Base-by-base conservation (phyloP, 2,329 filamentous ascomycete genomes). In the Arthrobotrys sphaeroides region DNA sequence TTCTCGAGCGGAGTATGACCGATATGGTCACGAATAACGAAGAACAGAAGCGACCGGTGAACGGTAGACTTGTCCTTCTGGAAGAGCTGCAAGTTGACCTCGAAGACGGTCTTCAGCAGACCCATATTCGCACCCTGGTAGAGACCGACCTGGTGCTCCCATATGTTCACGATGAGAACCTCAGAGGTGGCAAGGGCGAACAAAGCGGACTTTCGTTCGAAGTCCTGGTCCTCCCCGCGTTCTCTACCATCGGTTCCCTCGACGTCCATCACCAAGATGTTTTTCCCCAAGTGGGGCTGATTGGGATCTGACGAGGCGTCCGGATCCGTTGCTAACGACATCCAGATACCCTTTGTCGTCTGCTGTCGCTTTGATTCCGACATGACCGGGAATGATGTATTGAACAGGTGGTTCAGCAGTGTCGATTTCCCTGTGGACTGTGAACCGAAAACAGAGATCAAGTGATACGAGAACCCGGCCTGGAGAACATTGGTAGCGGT, bases 51-150 rank as follows among this genome's bases (percentile, higher is more conserved):
- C 10, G 94, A 98, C 78, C 94, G 89, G 28, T 94, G 92, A 28
- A 90, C 93, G 16, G 92, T 93, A 79, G 91, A 92, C 83, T 90
- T 93, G 82, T 97, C 94, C 85, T 97, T 97, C 79, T 98, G 86
- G 84, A 99, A 99, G 26, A 99, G 86, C 83, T 98, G 94, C 82
- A 99, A 83, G 82, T 99, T 99, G 83, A 99, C 95, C 84, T 99
- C 95, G 80, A 99, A 99, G 2, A 99, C 95, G 0, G 96, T 99
- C 87, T 99, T 99, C 80, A 99, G 86, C 80, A 99, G 84, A 6
- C 95, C 95, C 95, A 99, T 99, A 83, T 99, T 99, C 80, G 95
- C 95, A 69, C 95, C 95, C 84, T 99, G 94, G 82, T 99, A 99
- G 82, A 99, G 83, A 53, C 95, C 95, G 77, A 99, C 95, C 84